Conservation (phyloP, 495 filamentous ascomycete genomes). For the Penicillium lividum region DNA sequence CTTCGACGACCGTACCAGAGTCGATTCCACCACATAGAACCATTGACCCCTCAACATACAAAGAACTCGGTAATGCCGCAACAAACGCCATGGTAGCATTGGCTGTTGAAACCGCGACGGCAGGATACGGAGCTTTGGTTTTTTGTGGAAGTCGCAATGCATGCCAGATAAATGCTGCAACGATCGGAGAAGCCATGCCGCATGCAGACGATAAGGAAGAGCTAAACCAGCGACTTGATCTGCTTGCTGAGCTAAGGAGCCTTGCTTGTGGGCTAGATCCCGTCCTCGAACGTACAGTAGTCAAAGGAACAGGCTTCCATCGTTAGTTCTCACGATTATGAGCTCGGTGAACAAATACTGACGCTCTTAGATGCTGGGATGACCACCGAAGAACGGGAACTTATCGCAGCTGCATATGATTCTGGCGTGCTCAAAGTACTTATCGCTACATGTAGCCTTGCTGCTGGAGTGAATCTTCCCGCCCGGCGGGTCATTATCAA, state of each 20-base stretch:
- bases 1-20: conserved; percentile 30
- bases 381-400: conserved; percentile 77
- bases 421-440: conserved; percentile 68
- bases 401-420: conserved; percentile 74
- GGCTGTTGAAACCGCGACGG: conserved; percentile 62
- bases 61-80: conserved; percentile 62
- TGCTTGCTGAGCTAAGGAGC: conserved; percentile 68
- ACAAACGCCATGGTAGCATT: conserved; percentile 72
- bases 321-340: conserved; percentile 43
- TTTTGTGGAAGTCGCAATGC: conserved; percentile 72
- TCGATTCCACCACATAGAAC: conserved; percentile 46
- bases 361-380: conserved; percentile 63
- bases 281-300: conserved; percentile 63
- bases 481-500: conserved; percentile 79
- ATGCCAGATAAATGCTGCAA: conserved; percentile 63
- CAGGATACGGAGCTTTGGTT: conserved; percentile 71
- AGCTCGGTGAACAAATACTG: neutral
- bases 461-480: conserved; percentile 79
- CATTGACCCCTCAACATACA: conserved; percentile 56
- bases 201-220: conserved; percentile 46
- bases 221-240: conserved; percentile 60
- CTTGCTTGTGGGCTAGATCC: conserved; percentile 67
- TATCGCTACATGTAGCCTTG: conserved; percentile 79
- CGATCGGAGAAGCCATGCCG: conserved; percentile 66
- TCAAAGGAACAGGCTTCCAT: conserved; percentile 74